Evolutionary conservation across 208 protist genomes (phyloP).

Genomic region (Acanthamoeba healyi): DNA sequence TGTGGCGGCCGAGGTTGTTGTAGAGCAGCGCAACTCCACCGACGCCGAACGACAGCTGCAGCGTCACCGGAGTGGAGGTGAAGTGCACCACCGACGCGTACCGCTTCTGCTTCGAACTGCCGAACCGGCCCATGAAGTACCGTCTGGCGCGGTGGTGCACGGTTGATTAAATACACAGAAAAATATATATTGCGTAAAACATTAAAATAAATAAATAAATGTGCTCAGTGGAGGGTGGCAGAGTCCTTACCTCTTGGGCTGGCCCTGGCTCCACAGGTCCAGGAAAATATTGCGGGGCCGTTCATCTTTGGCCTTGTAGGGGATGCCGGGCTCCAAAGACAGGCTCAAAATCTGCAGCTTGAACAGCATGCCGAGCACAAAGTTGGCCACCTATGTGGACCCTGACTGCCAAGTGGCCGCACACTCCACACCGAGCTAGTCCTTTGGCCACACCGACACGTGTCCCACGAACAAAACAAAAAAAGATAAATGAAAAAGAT

Average conservation of each 20-base stretch:
- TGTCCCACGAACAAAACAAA: too few relatives aligned
- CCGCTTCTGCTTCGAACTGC: slow-evolving; percentile 48
- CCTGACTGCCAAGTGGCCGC: too few relatives aligned
- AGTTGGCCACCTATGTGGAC: too few relatives aligned
- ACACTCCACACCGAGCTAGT: too few relatives aligned
- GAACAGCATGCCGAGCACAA: slow-evolving; percentile 38
- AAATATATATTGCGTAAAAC: background rate
- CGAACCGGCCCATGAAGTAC: slow-evolving; percentile 64
- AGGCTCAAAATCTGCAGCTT: slow-evolving; percentile 76
- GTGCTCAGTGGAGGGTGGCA: too few relatives aligned
- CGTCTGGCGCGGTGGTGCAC: too few relatives aligned
- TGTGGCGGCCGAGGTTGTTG: slow-evolving; percentile 76
- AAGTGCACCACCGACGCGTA: slow-evolving; percentile 65
- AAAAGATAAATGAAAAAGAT: too few relatives aligned
- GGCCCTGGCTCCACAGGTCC: slow-evolving; percentile 73
- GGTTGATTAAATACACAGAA: too few relatives aligned
- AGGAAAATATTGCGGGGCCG: slow-evolving; percentile 64
- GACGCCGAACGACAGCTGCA: slow-evolving; percentile 70
- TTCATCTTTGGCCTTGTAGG: background rate
- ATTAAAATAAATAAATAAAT: too few relatives aligned
- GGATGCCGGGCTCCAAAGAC: slow-evolving; percentile 49
- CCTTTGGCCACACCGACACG: too few relatives aligned
- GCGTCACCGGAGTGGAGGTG: slow-evolving; percentile 71
- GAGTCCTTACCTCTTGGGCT: slow-evolving; percentile 68
- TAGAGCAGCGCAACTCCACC: slow-evolving; percentile 71